Conservation (phyloP, 208 protist species). For the Leishmania gerbilli region DNA sequence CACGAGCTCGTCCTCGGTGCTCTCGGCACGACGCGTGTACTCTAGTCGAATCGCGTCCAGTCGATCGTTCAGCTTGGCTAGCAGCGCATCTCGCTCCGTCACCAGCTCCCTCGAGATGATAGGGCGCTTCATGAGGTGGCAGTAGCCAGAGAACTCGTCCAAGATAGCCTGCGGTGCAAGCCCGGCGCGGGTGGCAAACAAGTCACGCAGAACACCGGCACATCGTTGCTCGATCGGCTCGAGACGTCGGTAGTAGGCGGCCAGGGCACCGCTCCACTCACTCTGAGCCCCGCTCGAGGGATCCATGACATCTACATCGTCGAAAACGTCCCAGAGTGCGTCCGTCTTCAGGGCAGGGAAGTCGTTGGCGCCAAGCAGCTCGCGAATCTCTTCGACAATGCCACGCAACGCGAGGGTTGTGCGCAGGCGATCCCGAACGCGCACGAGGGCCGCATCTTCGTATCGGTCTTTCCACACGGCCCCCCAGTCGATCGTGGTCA, state of each 20-base stretch:
- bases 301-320: constrained; percentile 68
- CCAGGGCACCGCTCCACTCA: constrained; percentile 68
- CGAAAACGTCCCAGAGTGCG: constrained; percentile 79
- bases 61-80: constrained; percentile 89
- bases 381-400: constrained; percentile 70
- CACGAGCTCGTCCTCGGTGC: constrained; percentile 67
- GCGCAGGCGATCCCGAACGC: constrained; percentile 59
- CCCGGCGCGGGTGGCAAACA: constrained; percentile 64
- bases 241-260: constrained; percentile 80
- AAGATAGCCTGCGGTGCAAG: constrained; percentile 88
- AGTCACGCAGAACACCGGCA: constrained; percentile 69
- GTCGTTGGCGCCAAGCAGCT: constrained; percentile 62
- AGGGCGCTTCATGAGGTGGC: constrained; percentile 82
- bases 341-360: constrained; percentile 64
- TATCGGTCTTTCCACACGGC: constrained; percentile 53
- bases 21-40: constrained; percentile 85
- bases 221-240: constrained; percentile 87
- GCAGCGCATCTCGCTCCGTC: constrained; percentile 77
- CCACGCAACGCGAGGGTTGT: constrained; percentile 60
- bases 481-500: constrained; percentile 89
- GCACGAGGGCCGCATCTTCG: constrained; percentile 57
- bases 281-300: constrained; percentile 50
- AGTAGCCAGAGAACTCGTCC: constrained; percentile 81
- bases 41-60: constrained; percentile 83
- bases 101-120: constrained; percentile 89